phyloP scores from a whole-genome alignment of 306 rosid genomes.

The Corylus heterophylla region DNA sequence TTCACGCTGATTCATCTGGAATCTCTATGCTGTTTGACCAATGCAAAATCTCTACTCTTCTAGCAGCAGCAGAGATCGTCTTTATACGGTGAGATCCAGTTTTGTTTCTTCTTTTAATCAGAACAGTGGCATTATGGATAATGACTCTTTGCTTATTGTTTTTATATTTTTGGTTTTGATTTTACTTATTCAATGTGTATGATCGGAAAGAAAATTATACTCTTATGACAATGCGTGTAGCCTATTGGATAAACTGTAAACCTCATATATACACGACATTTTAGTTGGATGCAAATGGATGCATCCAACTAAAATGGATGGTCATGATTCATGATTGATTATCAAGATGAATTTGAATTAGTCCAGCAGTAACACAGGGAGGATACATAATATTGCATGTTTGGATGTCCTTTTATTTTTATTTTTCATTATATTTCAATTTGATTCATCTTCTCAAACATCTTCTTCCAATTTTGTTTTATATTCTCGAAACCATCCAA shows the following conservation, averaged over 20 bases:
- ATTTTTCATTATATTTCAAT: too few species aligned
- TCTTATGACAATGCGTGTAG: neutral
- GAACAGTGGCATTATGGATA: neutral
- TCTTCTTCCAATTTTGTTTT: too few species aligned
- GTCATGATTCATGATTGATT: neutral
- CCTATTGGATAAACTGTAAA: neutral
- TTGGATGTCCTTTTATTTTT: too few species aligned
- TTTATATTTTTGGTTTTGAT: neutral
- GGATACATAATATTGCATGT: neutral
- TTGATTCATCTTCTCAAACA: too few species aligned
- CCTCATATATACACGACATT: neutral
- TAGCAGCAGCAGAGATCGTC: neutral
- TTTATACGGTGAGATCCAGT: neutral
- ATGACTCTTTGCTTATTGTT: neutral
- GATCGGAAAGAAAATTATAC: neutral
- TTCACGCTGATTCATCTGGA: neutral
- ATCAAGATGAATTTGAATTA: neutral
- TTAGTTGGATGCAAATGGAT: too few species aligned
- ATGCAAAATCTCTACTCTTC: neutral
- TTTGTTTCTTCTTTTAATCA: neutral
- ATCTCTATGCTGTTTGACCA: neutral
- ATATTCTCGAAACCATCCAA: too few species aligned
- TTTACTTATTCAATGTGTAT: neutral
- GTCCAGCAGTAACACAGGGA: neutral
- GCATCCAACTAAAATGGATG: neutral